Evolutionary conservation across 805 yeast species (phyloP).

Genomic region (Brettanomyces sp.): DNA sequence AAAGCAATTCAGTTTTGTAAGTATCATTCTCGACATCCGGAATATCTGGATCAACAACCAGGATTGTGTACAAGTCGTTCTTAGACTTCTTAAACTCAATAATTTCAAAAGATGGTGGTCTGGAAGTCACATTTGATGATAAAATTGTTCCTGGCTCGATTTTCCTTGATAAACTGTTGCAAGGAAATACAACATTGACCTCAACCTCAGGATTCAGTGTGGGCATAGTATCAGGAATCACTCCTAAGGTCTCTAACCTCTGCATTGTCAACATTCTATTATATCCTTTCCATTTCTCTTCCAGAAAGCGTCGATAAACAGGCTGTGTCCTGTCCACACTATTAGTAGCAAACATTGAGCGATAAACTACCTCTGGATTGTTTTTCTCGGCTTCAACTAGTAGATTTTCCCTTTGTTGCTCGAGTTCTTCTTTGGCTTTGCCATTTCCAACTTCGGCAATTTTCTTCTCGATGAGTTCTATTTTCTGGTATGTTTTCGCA

Average conservation of each 20-base stretch:
- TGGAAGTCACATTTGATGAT: conserved; percentile 62
- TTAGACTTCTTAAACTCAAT: conserved; percentile 54
- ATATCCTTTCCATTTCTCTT: conserved; percentile 62
- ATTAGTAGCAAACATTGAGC: conserved; percentile 38
- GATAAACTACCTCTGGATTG: conserved; percentile 82
- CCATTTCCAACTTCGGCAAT: conserved; percentile 16
- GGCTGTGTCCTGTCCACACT: conserved; percentile 62
- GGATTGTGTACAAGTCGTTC: conserved; percentile 59
- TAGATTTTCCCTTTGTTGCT: conserved; percentile 15
- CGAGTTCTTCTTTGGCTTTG: conserved; percentile 13
- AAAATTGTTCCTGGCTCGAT: conserved; percentile 70
- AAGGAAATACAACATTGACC: conserved; percentile 67
- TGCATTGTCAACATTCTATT: conserved; percentile 81
- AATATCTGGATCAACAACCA: conserved; percentile 85
- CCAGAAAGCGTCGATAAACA: conserved; percentile 63
- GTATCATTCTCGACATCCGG: conserved; percentile 68
- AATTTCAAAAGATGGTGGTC: conserved; percentile 70
- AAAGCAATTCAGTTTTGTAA: conserved; percentile 62
- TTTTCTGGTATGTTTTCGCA: conserved; percentile 27
- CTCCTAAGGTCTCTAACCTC: conserved; percentile 74
- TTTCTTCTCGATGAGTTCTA: conserved; percentile 27
- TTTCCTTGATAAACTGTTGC: conserved; percentile 51
- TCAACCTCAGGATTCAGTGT: conserved; percentile 76
- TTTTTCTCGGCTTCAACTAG: conserved; percentile 54
- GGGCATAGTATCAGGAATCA: conserved; percentile 91